Evolutionary conservation across 2,329 filamentous ascomycete species (phyloP), one percentile per base, ranked within the genome.

Genomic region (Diaporthe citri): DNA sequence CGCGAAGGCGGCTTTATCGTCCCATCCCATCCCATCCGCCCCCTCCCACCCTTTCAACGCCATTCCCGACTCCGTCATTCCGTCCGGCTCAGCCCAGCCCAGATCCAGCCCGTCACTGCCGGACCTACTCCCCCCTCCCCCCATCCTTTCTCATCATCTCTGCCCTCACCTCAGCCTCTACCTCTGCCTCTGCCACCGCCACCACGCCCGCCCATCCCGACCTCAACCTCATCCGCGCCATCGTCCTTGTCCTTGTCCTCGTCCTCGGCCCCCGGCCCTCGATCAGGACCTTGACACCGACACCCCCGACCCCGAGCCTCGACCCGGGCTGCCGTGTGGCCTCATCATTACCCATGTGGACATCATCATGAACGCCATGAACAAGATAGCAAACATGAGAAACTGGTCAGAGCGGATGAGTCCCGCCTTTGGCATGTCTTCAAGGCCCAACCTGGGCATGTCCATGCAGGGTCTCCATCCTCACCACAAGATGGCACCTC

Each of bases 321-420:
- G 70, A 73, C 70, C 56, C 56, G 62, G 75, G 75, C 73, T 76
- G 56, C 56, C 48, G 46, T 64, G 69, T 76, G 73, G 75, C 75
- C 75, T 75, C 64, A 59, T 60, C 70, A 39, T 62, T 48, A 71
- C 59, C 73, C 75, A 75, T 76, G 73, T 75, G 73, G 75, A 66
- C 56, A 67, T 55, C 71, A 76, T 71, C 73, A 76, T 76, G 75
- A 74, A 76, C 88, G 91, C 81, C 82, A 93, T 93, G 91, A 93
- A 93, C 86, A 93, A 93, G 86, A 85, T 93, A 85, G 90, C 90
- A 84, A 92, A 92, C 82, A 92, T 93, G 91, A 90, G 91, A 88
- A 90, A 92, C 87, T 93, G 91, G 91, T 90, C 90, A 83, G 90
- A 92, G 85, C 89, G 90, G 88, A 92, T 92, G 89, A 91, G 89